Evolutionary conservation across 768 basidiomycete genomes (phyloP).

Genomic region (Ramaria rubella): DNA sequence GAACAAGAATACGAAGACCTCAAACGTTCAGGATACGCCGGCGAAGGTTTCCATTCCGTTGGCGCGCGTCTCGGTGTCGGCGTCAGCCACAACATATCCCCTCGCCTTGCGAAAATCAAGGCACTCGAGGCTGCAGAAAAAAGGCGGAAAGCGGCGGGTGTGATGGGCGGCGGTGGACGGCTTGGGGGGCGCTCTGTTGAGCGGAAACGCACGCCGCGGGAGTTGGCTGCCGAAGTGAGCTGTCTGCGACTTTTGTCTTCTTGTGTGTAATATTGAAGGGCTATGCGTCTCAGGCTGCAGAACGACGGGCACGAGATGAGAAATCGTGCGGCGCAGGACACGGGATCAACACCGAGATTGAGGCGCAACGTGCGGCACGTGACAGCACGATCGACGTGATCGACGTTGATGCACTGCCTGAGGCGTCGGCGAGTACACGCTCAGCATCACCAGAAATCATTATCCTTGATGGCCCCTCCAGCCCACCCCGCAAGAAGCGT

Average conservation of each 20-base stretch:
- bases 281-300: slow-evolving; percentile 62
- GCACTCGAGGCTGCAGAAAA: slow-evolving; percentile 80
- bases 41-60: slow-evolving; percentile 84
- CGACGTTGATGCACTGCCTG: slow-evolving; percentile 29
- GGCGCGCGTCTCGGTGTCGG: slow-evolving; percentile 65
- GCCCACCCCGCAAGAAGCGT: slow-evolving; percentile 10
- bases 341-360: slow-evolving; percentile 46
- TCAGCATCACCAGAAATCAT: slow-evolving; percentile 20
- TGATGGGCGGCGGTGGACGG: slow-evolving; percentile 49
- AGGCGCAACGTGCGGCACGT: slow-evolving; percentile 63
- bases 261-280: not conserved
- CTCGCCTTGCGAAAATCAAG: slow-evolving; percentile 54
- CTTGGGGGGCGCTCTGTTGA: slow-evolving; percentile 44
- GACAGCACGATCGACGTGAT: slow-evolving; percentile 51
- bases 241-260: too few species aligned
- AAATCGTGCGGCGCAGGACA: slow-evolving; percentile 55
- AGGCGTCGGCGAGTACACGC: slow-evolving; percentile 21
- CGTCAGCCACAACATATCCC: slow-evolving; percentile 61
- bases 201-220: slow-evolving; percentile 51
- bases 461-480: slow-evolving; percentile 19
- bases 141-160: slow-evolving; percentile 39
- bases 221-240: slow-evolving; percentile 66
- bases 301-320: slow-evolving; percentile 67
- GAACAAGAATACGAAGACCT: slow-evolving; percentile 84
- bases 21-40: slow-evolving; percentile 73